phyloP scores from a whole-genome alignment of 1,284 basidiomycete species.

The Ganoderma sp. region DNA sequence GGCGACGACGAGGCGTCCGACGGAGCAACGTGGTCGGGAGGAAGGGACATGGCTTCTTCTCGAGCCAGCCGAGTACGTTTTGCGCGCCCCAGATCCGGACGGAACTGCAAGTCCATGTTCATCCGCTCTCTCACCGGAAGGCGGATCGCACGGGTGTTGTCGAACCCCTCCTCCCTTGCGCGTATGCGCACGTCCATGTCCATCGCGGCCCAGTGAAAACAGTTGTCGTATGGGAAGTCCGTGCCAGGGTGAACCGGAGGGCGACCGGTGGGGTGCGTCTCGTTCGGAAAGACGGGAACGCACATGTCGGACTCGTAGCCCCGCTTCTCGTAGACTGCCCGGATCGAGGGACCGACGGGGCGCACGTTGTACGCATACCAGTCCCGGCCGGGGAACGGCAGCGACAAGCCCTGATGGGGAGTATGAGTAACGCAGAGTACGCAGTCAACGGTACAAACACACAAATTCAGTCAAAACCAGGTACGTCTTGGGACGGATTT shows the following conservation, averaged over 20 bases:
- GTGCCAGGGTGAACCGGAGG: background rate
- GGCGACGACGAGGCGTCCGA: background rate
- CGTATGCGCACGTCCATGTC: no score
- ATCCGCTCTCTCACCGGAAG: background rate
- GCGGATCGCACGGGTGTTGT: background rate
- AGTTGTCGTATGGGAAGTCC: slow-evolving; percentile 11
- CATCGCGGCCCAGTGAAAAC: no score
- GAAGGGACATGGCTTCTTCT: background rate
- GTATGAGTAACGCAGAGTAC: no score
- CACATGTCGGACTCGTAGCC: slow-evolving; percentile 13
- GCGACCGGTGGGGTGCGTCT: background rate
- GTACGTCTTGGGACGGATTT: no score
- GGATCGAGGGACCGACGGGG: slow-evolving; percentile 8
- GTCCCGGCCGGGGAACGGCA: background rate
- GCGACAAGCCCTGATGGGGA: background rate
- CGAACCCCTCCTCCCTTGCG: no score
- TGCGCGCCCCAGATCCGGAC: background rate
- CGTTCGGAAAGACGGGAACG: slow-evolving; percentile 15
- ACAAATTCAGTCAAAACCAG: no score
- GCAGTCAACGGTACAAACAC: no score
- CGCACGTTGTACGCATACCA: slow-evolving; percentile 9
- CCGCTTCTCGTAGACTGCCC: background rate
- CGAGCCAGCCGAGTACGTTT: background rate
- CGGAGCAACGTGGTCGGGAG: background rate
- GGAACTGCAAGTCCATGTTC: background rate